Base-by-base conservation (phyloP, 495 filamentous ascomycete species). In the Chaetomium tenue region DNA sequence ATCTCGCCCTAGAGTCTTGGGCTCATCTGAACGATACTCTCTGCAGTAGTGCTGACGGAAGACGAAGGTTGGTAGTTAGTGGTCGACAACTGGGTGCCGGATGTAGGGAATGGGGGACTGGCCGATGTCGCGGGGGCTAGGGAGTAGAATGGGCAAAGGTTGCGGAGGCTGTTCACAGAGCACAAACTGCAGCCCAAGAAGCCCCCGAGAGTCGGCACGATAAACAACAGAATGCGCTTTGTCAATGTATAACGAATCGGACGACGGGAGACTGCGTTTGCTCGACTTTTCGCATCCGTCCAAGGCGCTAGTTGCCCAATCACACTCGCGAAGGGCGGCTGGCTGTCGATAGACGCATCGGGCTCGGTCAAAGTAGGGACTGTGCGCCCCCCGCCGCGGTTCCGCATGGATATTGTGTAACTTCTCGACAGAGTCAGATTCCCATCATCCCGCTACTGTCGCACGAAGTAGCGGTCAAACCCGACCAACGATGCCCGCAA, bases 401-500 rank as follows among this genome's bases (percentile, higher is more conserved):
- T 9, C 16, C 25, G 50, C 50, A 53, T 53, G 53, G 39, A 20
- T 37, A 16, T 2, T 7, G 18, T 3, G 16, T 20, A 18, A 37
- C 30, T 37, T 5, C 11, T 22, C 52, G 28, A 28, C 15, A 20
- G 26, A 30, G 18, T 13, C 33, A 37, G 30, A 2, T 13, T 39
- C 30, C 52, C 50, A 30, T 28, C 53, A 55, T 39, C 30, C 11
- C 7, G 53, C 15, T 37, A 20, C 8, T 13, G 23, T 28, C 4
- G 0, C 42, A 48, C 15, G 57, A 37, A 60, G 48, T 30, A 23
- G 57, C 57, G 57, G 57, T 48, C 57, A 60, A 60, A 33, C 26
- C 15, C 7, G 3, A 50, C 57, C 42, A 8, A 20, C 20, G 13
- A 25, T 23, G 18, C 33, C 28, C 12, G 13, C 0, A 39, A 15